Base-by-base conservation (phyloP, 2,329 filamentous ascomycete genomes). In the Dothistroma septosporum region DNA sequence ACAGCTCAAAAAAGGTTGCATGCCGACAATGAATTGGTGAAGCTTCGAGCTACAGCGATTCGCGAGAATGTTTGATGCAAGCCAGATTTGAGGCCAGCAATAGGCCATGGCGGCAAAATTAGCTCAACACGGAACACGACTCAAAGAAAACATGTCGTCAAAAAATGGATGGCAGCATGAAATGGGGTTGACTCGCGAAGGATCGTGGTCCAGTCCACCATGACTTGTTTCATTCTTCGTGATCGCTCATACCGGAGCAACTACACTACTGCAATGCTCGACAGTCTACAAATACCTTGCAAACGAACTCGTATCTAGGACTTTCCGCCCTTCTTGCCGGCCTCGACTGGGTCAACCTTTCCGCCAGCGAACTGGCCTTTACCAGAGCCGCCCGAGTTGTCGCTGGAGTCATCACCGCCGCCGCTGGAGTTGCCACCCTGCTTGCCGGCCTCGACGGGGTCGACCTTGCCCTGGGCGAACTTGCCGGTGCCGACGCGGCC, bases 391-490 rank as follows among this genome's bases (percentile, higher is more conserved):
- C 64, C 67, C 32, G 33, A 53, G 50, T 32, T 53, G 50, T 58
- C 53, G 41, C 54, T 59, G 12, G 57, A 48, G 24, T 52, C 56
- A 32, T 35, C 50, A 24, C 63, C 67, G 21, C 63, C 66, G 24
- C 65, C 69, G 28, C 58, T 57, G 50, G 67, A 64, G 50, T 73
- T 53, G 28, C 76, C 75, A 47, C 76, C 76, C 65, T 76, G 65
- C 68, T 74, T 73, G 33, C 76, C 76, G 58, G 76, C 76, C 65
- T 77, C 71, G 47, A 69, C 65, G 28, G 76, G 76, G 61, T 78
- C 76, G 28, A 78, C 75, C 61, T 77, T 75, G 61, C 76, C 76
- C 19, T 75, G 72, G 57, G 76, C 76, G 58, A 78, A 78, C 65
- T 76, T 72, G 57, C 76, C 76, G 59, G 76, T 78, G 57, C 72